Base-by-base conservation (phyloP, 164 flowering plant species). In the Brasenia schreberi region DNA sequence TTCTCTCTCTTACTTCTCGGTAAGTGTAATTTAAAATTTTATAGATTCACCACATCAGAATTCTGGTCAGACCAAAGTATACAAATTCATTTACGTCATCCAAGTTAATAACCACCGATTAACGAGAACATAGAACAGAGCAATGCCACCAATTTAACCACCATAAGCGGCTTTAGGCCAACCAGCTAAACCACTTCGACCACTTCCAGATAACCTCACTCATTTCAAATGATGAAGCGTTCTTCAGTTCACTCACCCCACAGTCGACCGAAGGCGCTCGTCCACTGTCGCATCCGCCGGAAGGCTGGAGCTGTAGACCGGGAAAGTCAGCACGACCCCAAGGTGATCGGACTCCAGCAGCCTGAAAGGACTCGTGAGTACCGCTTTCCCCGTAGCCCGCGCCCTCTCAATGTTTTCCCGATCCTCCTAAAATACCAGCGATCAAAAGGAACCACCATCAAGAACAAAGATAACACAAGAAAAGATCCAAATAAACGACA, bases 241-340 rank as follows among this genome's bases (percentile, higher is more conserved):
- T 45, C 12, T 45, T 45, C 53, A 7, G 12, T 45, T 45, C 4
- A 45, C 86, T 78, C 73, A 93, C 98, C 98, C 98, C 12, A 86
- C 89, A 60, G 94, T 83, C 61, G 90, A 86, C 59, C 78, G 78
- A 52, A 88, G 75, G 10, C 98, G 89, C 42, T 93, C 84, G 53
- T 79, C 78, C 42, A 79, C 87, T 0, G 96, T 79, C 4, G 98
- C 87, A 67, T 79, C 83, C 0, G 77, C 44, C 7, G 87, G 79
- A 6, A 93, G 88, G 76, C 73, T 80, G 67, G 82, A 79, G 45
- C 78, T 84, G 81, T 93, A 93, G 63, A 93, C 98, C 19, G 98
- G 92, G 65, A 93, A 84, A 17, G 98, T 93, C 83, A 93, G 79
- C 56, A 93, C 98, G 45, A 93, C 98, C 43, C 98, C 98, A 27